These are phyloP conservation scores for Lepidium aucheri DNA, from an alignment of 345 rosid genomes.

Conservation along the genomic window DNA sequence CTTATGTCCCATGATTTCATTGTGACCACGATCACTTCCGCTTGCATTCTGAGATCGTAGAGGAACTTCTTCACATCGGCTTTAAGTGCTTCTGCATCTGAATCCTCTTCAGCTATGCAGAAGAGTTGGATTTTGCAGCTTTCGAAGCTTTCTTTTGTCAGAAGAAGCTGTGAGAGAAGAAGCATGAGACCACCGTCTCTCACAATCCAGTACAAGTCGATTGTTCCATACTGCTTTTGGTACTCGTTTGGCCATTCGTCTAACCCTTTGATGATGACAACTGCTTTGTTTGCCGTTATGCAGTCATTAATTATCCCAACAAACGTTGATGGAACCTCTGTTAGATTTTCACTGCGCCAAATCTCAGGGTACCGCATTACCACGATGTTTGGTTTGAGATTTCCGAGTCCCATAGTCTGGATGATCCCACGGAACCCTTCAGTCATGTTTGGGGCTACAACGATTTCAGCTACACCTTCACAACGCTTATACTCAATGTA, in stretches of 20 bases:
- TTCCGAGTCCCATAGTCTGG: slow-evolving; percentile 98
- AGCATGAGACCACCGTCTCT: slow-evolving; percentile 99
- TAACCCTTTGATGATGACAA: slow-evolving; percentile 95
- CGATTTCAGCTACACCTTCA: slow-evolving; percentile 98
- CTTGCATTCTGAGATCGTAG: slow-evolving; percentile 98
- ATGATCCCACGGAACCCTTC: slow-evolving; percentile 97
- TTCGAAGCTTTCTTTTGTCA: slow-evolving; percentile 95
- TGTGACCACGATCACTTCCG: slow-evolving; percentile 89
- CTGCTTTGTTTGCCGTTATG: slow-evolving; percentile 96
- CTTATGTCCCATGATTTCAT: slow-evolving; percentile 89
- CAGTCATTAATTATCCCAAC: slow-evolving; percentile 92
- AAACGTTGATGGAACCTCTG: slow-evolving; percentile 85
- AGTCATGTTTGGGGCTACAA: slow-evolving; percentile 94
- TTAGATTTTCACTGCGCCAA: slow-evolving; percentile 93
- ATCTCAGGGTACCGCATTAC: slow-evolving; percentile 99
- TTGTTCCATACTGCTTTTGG: slow-evolving; percentile 92
- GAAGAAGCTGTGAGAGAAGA: slow-evolving; percentile 96
- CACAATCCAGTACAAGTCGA: slow-evolving; percentile 98
- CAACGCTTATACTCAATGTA: slow-evolving; percentile 91
- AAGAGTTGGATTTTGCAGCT: slow-evolving; percentile 98
- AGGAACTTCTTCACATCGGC: slow-evolving; percentile 93
- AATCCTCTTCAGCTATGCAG: slow-evolving; percentile 96
- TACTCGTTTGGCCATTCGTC: slow-evolving; percentile 99
- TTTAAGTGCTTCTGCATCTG: slow-evolving; percentile 89
- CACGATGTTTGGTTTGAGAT: slow-evolving; percentile 93